Base-by-base conservation (phyloP, 805 yeast genomes). In the Nematodospora valgi region DNA sequence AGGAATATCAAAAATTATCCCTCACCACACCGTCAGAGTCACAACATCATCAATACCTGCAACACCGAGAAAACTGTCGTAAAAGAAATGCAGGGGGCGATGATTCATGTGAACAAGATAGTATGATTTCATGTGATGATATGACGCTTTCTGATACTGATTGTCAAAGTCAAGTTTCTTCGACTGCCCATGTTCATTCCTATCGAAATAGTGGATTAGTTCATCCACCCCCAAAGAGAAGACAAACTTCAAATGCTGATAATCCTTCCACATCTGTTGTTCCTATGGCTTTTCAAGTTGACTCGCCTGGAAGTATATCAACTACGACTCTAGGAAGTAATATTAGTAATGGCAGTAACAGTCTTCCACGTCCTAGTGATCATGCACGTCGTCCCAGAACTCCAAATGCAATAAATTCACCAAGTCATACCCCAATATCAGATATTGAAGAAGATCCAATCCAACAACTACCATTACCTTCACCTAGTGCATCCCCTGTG, bases 401-500 rank as follows among this genome's bases (percentile, higher is more conserved):
- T 3, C 59, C 65, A 3, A 50, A 49, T 12, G 56, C 48, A 5
- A 45, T 54, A 26, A 53, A 55, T 27, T 51, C 60, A 12, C 58
- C 62, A 6, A 40, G 64, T 0, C 58, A 52, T 29, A 56, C 68
- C 11, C 68, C 69, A 0, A 51, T 59, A 5, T 57, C 66, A 6
- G 68, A 61, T 30, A 38, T 53, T 15, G 70, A 64, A 30, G 70
- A 62, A 19, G 52, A 46, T 27, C 55, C 52, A 15, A 56, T 54
- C 8, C 65, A 70, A 30, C 80, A 72, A 39, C 56, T 76, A n/a
- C 84, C 85, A 0, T 61, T 80, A 14, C 86, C 86, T 0, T 79
- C 84, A 7, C 86, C 86, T 0, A 76, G 80, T 45, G 82, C 82
- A 1, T 75, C 80, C 1, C 82, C 81, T 1, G 63, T 62, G 3